Evolutionary conservation across 352 stramenopile genomes (phyloP).

Genomic region (Phytopythium kandeliae): DNA sequence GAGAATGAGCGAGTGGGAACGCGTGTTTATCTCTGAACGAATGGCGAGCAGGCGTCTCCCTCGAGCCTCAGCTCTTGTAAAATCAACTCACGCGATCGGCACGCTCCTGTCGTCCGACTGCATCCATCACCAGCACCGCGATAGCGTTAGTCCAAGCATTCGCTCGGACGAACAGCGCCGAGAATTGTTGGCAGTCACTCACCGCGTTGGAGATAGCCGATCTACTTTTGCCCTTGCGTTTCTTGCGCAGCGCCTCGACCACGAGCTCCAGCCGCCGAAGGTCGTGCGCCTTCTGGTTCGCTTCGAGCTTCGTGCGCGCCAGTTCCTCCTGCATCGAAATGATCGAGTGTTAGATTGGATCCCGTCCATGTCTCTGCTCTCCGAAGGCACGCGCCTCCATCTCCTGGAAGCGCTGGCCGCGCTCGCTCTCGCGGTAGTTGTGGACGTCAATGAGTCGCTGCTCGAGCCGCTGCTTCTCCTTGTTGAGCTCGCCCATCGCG

Average conservation of each 20-base stretch:
- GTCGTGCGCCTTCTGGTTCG: constrained; percentile 41
- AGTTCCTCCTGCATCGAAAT: constrained; percentile 27
- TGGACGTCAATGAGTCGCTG: constrained; percentile 60
- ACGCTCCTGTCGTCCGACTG: constrained; percentile 7
- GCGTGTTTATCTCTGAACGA: too few species aligned
- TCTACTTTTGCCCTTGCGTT: constrained; percentile 32
- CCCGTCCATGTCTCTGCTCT: too few species aligned
- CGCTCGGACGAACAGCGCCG: not conserved
- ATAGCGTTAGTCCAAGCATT: not conserved
- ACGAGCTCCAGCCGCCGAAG: constrained; percentile 39
- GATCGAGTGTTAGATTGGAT: not conserved
- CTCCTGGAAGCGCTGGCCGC: constrained; percentile 43
- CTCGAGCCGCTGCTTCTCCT: constrained; percentile 53
- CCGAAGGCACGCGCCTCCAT: constrained; percentile 45
- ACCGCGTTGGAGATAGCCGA: constrained; percentile 2
- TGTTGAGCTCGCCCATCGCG: constrained; percentile 32
- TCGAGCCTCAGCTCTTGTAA: not conserved
- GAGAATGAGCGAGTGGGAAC: too few species aligned
- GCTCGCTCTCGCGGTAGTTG: constrained; percentile 68
- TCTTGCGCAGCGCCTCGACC: constrained; percentile 27
- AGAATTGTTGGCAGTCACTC: not conserved
- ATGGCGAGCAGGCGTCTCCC: too few species aligned
- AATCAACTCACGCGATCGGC: not conserved
- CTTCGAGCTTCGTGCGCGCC: constrained; percentile 42
- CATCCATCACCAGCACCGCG: not conserved